phyloP scores from a whole-genome alignment of 345 rosid species.

The Abelmoschus esculentus region DNA sequence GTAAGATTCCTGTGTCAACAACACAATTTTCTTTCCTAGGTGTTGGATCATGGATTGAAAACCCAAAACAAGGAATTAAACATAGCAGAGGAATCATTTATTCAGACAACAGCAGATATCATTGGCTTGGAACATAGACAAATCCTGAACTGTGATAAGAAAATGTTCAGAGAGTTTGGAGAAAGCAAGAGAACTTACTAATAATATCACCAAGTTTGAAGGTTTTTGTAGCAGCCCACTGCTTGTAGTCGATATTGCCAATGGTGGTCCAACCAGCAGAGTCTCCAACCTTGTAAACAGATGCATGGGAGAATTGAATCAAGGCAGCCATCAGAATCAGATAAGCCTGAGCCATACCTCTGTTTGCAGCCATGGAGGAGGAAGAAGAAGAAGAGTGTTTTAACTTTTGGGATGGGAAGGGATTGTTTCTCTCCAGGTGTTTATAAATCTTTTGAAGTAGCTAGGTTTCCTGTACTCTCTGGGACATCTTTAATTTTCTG shows the following conservation, averaged over 20 bases:
- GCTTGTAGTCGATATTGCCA: constrained; percentile 76
- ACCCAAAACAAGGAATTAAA: constrained; percentile 1
- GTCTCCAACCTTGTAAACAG: constrained; percentile 75
- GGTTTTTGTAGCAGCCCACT: constrained; percentile 68
- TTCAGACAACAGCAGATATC: too few relatives aligned
- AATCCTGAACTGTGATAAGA: background rate
- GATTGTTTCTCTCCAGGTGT: background rate
- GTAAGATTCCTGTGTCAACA: background rate
- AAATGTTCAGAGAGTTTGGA: background rate
- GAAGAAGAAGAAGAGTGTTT: background rate
- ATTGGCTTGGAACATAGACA: background rate
- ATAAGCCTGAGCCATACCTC: constrained; percentile 11
- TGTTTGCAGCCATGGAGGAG: constrained; percentile 13
- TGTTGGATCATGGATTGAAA: background rate
- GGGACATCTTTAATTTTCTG: background rate
- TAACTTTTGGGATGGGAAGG: constrained; percentile 4
- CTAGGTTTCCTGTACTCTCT: constrained; percentile 3
- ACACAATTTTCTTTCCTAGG: background rate
- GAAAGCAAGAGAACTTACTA: constrained; percentile 33
- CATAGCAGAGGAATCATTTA: too few relatives aligned
- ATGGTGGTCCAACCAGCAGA: constrained; percentile 91
- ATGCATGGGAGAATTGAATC: constrained; percentile 33
- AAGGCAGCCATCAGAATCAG: constrained; percentile 14
- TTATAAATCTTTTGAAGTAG: constrained; percentile 16
- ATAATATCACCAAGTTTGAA: constrained; percentile 69